These are phyloP conservation scores for Colletotrichum filicis DNA, from an alignment of 2,329 filamentous ascomycete genomes.

Conservation along the genomic window DNA sequence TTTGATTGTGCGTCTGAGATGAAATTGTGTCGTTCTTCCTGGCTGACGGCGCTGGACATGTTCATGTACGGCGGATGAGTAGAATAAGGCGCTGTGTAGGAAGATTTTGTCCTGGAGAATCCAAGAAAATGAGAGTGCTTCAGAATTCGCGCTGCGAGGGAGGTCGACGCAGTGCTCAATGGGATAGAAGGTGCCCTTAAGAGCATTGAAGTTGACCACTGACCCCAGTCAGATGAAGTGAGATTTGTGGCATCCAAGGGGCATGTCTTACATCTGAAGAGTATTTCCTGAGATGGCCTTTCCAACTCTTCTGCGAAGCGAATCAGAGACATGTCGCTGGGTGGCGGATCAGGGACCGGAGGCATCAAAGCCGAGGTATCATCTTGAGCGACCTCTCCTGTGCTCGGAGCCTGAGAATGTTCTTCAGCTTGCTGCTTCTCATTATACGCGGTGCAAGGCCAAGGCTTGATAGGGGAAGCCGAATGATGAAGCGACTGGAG, in stretches of 20 bases:
- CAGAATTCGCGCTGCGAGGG: slow-evolving; percentile 3
- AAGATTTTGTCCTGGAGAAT: slow-evolving; percentile 9
- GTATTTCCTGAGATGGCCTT: not conserved
- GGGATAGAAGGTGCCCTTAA: not conserved
- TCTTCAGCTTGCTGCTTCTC: not conserved
- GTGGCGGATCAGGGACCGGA: not conserved
- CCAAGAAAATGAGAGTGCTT: slow-evolving; percentile 10
- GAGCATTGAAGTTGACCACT: not conserved
- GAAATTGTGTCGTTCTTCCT: not conserved
- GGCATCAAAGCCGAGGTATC: not conserved
- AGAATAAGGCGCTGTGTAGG: slow-evolving; percentile 8
- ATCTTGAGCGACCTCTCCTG: not conserved
- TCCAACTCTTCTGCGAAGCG: slow-evolving; percentile 9
- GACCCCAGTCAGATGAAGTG: not conserved
- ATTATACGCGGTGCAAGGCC: not conserved
- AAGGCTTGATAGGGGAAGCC: not conserved
- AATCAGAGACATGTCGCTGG: not conserved
- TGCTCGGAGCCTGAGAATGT: not conserved
- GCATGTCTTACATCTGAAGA: slow-evolving; percentile 3
- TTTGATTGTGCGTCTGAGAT: slow-evolving; percentile 3
- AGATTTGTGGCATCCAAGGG: not conserved
- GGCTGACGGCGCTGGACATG: not conserved
- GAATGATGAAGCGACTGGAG: not conserved
- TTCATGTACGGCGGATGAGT: not conserved
- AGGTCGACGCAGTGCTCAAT: slow-evolving; percentile 12